Conservation (phyloP, 2,329 filamentous ascomycete genomes). For the Xylariaceae sp. region DNA sequence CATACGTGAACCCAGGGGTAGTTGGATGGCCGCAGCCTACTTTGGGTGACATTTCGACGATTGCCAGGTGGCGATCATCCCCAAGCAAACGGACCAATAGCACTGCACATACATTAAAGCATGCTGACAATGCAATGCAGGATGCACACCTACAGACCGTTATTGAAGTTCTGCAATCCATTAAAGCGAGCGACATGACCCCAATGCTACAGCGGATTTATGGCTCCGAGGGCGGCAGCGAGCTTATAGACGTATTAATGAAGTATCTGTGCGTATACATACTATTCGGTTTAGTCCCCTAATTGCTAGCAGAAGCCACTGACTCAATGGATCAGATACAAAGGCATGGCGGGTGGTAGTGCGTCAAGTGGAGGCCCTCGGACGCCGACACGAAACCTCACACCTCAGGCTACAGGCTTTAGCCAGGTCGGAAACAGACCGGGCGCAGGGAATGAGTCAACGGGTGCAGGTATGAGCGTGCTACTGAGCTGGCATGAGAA, state of each 20-base stretch:
- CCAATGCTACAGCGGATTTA: constrained; percentile 85
- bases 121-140: constrained; percentile 51
- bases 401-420: constrained; percentile 86
- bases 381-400: constrained; percentile 58
- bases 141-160: constrained; percentile 88
- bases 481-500: constrained; percentile 99
- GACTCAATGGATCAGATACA: constrained; percentile 67
- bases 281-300: no score
- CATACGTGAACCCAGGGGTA: neutral
- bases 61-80: constrained; percentile 12
- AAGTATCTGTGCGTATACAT: constrained; percentile 84
- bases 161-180: constrained; percentile 91
- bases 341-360: constrained; percentile 74
- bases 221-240: constrained; percentile 76
- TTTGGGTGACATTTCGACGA: constrained; percentile 2
- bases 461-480: constrained; percentile 93
- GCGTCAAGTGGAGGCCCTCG: constrained; percentile 47
- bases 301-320: neutral
- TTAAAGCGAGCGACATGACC: constrained; percentile 95
- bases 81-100: constrained; percentile 28
- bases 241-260: constrained; percentile 91
- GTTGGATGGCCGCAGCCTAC: constrained; percentile 24
- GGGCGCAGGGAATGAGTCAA: constrained; percentile 65
- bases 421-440: constrained; percentile 73
- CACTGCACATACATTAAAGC: neutral